Evolutionary conservation across 208 protist species (phyloP), one percentile per base, ranked within the genome.

Genomic region (Strigomonas culicis): DNA sequence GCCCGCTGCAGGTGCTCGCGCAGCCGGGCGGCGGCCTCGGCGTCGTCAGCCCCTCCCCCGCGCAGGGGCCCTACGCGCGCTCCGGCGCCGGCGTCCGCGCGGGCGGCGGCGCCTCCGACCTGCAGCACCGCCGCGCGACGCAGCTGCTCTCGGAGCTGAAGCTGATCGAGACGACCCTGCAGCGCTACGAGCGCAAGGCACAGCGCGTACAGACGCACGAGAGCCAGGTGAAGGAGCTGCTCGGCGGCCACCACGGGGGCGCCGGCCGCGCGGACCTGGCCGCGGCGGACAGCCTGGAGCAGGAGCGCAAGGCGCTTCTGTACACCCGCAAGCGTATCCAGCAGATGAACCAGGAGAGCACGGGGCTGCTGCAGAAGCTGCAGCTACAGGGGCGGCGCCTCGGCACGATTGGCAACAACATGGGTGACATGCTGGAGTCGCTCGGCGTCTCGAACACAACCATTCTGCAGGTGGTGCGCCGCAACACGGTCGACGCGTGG

Each of bases 401-500:
- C 11, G 80, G 82, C 19, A 79, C 80, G 10, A 64, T 83, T 0
- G 79, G 77, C 0, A 74, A 75, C 59, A 89, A 86, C 36, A 65
- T 90, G 22, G 77, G 69, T 2, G 71, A 82, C 59, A 28, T 94
- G 58, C 66, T 94, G 31, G 88, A 94, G 64, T 80, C 88, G 59
- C 44, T 94, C 24, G 88, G 84, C 1, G 75, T 94, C 24, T 86
- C 88, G 8, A 92, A 94, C 68, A 86, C 74, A 27, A 91, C 84
- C 0, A 78, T 92, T 59, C 31, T 84, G 36, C 83, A 90, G 22
- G 87, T 94, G 72, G 70, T 94, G 49, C 82, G 88, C 1, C 84
- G 84, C 34, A 94, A 94, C 69, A 71, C 81, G 69, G 61, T 77
- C 28, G 88, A 94, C 55, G 84, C 88, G 63, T 94, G 84, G 80